Conservation (phyloP, 441 rosid species). For the Brassica balearica region DNA sequence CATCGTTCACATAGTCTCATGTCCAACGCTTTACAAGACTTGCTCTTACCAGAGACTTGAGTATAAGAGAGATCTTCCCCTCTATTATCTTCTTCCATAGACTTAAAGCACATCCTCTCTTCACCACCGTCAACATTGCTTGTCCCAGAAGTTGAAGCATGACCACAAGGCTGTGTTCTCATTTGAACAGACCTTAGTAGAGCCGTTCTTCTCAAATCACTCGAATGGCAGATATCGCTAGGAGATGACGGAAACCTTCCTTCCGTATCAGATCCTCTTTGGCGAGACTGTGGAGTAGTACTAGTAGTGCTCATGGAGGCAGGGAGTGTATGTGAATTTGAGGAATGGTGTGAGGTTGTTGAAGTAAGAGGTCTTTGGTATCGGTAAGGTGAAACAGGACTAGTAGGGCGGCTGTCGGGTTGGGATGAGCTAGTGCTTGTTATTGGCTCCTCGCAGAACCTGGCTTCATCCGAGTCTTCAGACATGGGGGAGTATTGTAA, state of each 20-base stretch:
- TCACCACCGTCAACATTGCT: conserved; percentile 62
- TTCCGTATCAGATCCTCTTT: conserved; percentile 85
- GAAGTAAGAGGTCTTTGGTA: conserved; percentile 61
- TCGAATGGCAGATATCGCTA: conserved; percentile 95
- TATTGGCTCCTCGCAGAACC: conserved; percentile 63
- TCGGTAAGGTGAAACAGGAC: conserved; percentile 90
- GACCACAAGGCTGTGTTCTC: conserved; percentile 75
- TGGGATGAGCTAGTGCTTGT: conserved; percentile 62
- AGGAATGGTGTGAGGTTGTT: conserved; percentile 44
- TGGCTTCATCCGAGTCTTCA: conserved; percentile 82
- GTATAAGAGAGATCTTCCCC: conserved; percentile 60
- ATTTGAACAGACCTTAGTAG: conserved; percentile 92
- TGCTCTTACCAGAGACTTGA: conserved; percentile 52
- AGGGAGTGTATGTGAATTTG: background rate
- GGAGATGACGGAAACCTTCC: conserved; percentile 96
- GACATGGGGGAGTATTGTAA: conserved; percentile 97
- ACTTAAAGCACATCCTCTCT: conserved; percentile 62
- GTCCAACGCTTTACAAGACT: conserved; percentile 56
- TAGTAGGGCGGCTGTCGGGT: conserved; percentile 72
- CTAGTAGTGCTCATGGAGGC: conserved; percentile 23
- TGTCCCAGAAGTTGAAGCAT: conserved; percentile 54
- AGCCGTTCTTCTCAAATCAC: conserved; percentile 89
- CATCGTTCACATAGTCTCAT: conserved; percentile 50
- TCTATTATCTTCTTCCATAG: conserved; percentile 59
- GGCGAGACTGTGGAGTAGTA: conserved; percentile 61